phyloP scores from a whole-genome alignment of 1,139 yeast species.

The Meyerozyma sp. region DNA sequence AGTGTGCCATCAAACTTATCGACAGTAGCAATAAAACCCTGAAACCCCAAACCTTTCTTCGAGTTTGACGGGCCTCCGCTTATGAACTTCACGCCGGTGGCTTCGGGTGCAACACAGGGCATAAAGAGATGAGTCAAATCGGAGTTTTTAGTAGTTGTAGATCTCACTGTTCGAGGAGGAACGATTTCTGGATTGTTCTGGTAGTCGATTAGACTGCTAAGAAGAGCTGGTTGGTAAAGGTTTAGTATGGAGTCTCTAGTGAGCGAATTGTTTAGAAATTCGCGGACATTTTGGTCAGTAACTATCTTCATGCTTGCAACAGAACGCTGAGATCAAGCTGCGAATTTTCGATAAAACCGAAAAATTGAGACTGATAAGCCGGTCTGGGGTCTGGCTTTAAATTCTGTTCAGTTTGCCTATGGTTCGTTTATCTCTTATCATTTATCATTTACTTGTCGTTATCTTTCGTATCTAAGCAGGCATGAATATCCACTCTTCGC shows the following conservation, averaged over 20 bases:
- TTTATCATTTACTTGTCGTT: background rate
- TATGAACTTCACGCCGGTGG: conserved; percentile 41
- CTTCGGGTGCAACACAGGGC: conserved; percentile 55
- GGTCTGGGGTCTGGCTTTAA: too few relatives aligned
- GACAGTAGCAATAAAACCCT: conserved; percentile 47
- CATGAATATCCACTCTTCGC: background rate
- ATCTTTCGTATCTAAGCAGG: background rate
- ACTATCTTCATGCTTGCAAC: conserved; percentile 22
- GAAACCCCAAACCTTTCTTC: conserved; percentile 38
- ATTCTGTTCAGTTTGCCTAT: too few relatives aligned
- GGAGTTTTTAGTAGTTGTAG: conserved; percentile 19
- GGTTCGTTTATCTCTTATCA: too few relatives aligned
- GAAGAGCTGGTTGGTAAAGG: conserved; percentile 23
- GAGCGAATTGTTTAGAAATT: conserved; percentile 14
- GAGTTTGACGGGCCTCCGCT: conserved; percentile 43
- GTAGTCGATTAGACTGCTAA: conserved; percentile 18
- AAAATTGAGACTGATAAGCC: too few relatives aligned
- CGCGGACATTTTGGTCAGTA: conserved; percentile 18
- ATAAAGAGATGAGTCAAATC: conserved; percentile 53
- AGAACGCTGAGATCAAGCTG: background rate
- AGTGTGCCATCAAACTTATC: conserved; percentile 48
- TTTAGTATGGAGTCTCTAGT: conserved; percentile 15
- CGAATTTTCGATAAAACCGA: background rate
- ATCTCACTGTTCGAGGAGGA: conserved; percentile 30
- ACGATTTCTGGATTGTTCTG: conserved; percentile 18